Conservation (phyloP, 1,139 yeast genomes). For the Pichia sp. region DNA sequence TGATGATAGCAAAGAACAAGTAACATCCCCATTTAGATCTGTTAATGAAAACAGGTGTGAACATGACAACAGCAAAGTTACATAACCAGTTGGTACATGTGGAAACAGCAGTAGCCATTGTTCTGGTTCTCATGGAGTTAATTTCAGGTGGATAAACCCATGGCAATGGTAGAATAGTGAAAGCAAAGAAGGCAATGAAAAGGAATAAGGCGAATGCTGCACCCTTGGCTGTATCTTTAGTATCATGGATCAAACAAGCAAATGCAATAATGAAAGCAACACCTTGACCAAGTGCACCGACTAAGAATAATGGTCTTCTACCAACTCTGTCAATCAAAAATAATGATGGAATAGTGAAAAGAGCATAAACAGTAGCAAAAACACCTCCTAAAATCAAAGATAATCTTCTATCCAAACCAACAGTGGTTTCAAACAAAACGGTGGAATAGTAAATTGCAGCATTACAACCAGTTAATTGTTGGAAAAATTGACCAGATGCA, state of each 20-base stretch:
- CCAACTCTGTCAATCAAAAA: slow-evolving; percentile 57
- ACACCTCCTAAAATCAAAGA: slow-evolving; percentile 58
- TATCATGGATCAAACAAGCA: slow-evolving; percentile 31
- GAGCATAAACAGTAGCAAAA: slow-evolving; percentile 51
- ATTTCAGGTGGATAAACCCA: slow-evolving; percentile 42
- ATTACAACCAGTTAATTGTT: slow-evolving; percentile 44
- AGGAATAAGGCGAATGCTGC: slow-evolving; percentile 42
- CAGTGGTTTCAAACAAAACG: slow-evolving; percentile 49
- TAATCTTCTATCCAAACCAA: slow-evolving; percentile 41
- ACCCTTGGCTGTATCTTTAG: slow-evolving; percentile 30
- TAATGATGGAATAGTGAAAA: slow-evolving; percentile 56
- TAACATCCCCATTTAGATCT: slow-evolving; percentile 36
- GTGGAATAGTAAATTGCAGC: slow-evolving; percentile 65
- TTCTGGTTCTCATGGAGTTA: slow-evolving; percentile 35
- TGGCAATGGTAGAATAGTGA: slow-evolving; percentile 32
- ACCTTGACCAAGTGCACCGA: slow-evolving; percentile 36
- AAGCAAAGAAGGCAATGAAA: slow-evolving; percentile 33
- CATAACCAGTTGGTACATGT: slow-evolving; percentile 46
- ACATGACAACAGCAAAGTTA: slow-evolving; percentile 39
- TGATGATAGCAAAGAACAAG: slow-evolving; percentile 33
- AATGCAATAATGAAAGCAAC: slow-evolving; percentile 31
- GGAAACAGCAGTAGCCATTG: slow-evolving; percentile 35
- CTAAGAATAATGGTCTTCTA: slow-evolving; percentile 43
- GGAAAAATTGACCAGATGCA: slow-evolving; percentile 56
- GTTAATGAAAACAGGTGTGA: slow-evolving; percentile 38